A percentile compares a stretch with the other conserved stretches of the same genome.
Conservation (phyloP, 2,329 filamentous ascomycete species). For the Zasmidium cellare region DNA sequence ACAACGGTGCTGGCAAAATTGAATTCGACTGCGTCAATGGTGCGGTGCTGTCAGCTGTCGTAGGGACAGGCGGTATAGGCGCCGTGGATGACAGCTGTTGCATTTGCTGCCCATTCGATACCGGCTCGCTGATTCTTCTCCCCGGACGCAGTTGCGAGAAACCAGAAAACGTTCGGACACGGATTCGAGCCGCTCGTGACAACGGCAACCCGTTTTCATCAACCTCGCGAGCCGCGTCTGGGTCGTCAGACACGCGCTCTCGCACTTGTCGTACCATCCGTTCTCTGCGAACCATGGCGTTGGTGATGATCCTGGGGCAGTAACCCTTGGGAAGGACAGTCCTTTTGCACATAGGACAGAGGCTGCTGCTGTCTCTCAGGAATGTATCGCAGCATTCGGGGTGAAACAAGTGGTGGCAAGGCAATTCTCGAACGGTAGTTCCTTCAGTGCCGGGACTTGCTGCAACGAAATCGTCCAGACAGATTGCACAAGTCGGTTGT, state of each 20-base stretch:
- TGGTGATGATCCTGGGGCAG: slow-evolving; percentile 65
- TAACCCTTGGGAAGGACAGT: slow-evolving; percentile 71
- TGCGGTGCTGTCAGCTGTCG: not conserved
- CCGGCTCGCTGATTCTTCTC: slow-evolving; percentile 10
- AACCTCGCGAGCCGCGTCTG: slow-evolving; percentile 10
- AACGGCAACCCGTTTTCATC: slow-evolving; percentile 9
- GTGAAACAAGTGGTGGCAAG: slow-evolving; percentile 92
- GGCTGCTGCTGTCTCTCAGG: slow-evolving; percentile 72
- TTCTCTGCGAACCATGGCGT: slow-evolving; percentile 82
- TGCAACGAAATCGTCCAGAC: slow-evolving; percentile 72
- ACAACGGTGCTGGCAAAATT: not conserved
- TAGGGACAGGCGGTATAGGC: not conserved
- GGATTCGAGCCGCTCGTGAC: not conserved
- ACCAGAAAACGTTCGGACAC: slow-evolving; percentile 10
- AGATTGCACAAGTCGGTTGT: slow-evolving; percentile 88
- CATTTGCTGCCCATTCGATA: slow-evolving; percentile 21
- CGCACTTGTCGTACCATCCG: slow-evolving; percentile 64
- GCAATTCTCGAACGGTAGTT: slow-evolving; percentile 76
- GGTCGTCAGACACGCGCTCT: slow-evolving; percentile 40
- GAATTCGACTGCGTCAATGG: slow-evolving; percentile 6
- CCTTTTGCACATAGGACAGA: slow-evolving; percentile 89
- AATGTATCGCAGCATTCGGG: slow-evolving; percentile 88
- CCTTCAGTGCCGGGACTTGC: slow-evolving; percentile 22
- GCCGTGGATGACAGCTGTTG: slow-evolving; percentile 12
- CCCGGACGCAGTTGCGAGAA: slow-evolving; percentile 12